phyloP scores from a whole-genome alignment of 225 moss, liverwort and hornwort species.

The Asterella californica region DNA sequence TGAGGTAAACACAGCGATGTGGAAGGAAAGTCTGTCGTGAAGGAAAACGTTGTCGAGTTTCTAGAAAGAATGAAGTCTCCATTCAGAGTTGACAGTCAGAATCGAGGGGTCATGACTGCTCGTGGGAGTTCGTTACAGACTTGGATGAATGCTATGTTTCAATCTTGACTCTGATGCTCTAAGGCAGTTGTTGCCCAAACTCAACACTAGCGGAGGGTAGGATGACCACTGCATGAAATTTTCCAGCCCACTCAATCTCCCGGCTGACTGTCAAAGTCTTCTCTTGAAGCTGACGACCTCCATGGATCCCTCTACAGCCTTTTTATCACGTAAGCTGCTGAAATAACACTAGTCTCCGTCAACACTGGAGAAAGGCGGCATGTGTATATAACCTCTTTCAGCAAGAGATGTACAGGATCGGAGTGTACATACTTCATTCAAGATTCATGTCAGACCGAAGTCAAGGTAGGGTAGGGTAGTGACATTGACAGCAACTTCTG shows the following conservation, averaged over 20 bases:
- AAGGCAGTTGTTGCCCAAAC: neutral
- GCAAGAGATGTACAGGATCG: neutral
- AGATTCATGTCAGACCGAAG: neutral
- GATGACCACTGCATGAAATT: neutral
- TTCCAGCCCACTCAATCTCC: neutral
- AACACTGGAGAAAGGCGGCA: neutral
- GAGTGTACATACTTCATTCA: slow-evolving; percentile 2
- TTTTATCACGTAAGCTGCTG: neutral
- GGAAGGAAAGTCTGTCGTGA: slow-evolving; percentile 63
- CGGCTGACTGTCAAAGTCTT: neutral
- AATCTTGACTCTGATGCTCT: neutral
- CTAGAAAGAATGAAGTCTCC: slow-evolving; percentile 63
- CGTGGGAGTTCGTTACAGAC: slow-evolving; percentile 51
- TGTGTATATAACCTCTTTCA: slow-evolving; percentile 6
- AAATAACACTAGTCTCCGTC: neutral
- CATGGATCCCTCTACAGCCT: neutral
- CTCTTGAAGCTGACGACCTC: neutral
- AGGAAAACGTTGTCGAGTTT: slow-evolving; percentile 50
- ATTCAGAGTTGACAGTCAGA: slow-evolving; percentile 59
- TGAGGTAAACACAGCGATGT: slow-evolving; percentile 85
- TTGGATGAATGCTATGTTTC: slow-evolving; percentile 46
- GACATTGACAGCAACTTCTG: too few species aligned
- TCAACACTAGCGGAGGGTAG: neutral
- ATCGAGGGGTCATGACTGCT: slow-evolving; percentile 57
- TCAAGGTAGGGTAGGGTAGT: neutral